These are phyloP conservation scores for Gryganskiella cystojenkinii DNA, from an alignment of 192 early-diverging fungal species.

Conservation along the genomic window DNA sequence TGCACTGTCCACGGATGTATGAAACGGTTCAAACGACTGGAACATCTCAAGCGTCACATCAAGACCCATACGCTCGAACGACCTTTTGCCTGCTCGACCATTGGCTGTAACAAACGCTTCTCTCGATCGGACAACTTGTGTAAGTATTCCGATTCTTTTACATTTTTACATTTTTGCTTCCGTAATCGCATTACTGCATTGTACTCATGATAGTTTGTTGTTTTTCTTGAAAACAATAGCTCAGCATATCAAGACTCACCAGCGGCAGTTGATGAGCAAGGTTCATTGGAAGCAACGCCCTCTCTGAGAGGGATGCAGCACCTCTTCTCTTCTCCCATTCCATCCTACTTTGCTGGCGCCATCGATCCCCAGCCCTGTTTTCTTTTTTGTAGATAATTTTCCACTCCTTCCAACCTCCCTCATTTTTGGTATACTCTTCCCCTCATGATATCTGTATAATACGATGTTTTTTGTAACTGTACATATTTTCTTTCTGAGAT, in stretches of 20 bases:
- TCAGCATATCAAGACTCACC: slow-evolving; percentile 54
- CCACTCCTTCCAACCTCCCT: background rate
- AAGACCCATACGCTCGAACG: slow-evolving; percentile 81
- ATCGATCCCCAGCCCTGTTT: background rate
- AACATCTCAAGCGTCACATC: slow-evolving; percentile 87
- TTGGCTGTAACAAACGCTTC: slow-evolving; percentile 83
- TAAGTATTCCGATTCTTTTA: slow-evolving; percentile 9
- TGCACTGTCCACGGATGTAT: slow-evolving; percentile 35
- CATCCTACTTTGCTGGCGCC: too few relatives aligned
- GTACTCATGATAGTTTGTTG: background rate
- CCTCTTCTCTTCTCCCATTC: too few relatives aligned
- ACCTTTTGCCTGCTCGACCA: slow-evolving; percentile 71
- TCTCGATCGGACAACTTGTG: slow-evolving; percentile 79
- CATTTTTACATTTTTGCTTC: background rate
- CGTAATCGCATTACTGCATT: background rate
- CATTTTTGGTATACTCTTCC: too few relatives aligned
- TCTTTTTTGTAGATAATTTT: background rate
- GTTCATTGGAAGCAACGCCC: slow-evolving; percentile 36
- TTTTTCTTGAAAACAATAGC: slow-evolving; percentile 13
- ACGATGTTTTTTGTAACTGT: too few relatives aligned
- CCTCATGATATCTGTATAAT: too few relatives aligned
- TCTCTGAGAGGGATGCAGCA: background rate
- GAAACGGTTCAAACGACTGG: slow-evolving; percentile 64
- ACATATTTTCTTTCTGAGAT: too few relatives aligned
- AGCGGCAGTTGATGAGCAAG: slow-evolving; percentile 45